phyloP scores from a whole-genome alignment of 768 basidiomycete genomes.

The Mycena floridula region DNA sequence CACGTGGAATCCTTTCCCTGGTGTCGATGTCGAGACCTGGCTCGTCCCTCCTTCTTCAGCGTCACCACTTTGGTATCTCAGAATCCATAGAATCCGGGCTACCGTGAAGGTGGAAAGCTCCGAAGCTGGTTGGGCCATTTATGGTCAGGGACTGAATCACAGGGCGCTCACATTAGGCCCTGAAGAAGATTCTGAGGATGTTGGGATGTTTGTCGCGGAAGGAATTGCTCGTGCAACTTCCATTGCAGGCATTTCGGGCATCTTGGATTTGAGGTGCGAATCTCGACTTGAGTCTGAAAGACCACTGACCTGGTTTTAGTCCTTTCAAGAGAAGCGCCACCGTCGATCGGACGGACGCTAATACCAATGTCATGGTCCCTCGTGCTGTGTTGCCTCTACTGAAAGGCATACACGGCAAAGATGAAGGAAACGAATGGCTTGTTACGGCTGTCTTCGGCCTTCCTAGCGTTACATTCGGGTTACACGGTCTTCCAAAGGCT shows the following conservation, averaged over 20 bases:
- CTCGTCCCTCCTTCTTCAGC: slow-evolving; percentile 55
- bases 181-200: background rate
- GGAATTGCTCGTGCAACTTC: slow-evolving; percentile 48
- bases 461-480: slow-evolving; percentile 27
- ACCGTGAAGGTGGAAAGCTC: slow-evolving; percentile 48
- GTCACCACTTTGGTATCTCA: slow-evolving; percentile 62
- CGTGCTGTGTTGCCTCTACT: slow-evolving; percentile 66
- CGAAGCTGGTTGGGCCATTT: slow-evolving; percentile 68
- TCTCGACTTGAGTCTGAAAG: slow-evolving; percentile 16
- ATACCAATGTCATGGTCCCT: slow-evolving; percentile 64
- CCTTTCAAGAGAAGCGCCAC: slow-evolving; percentile 23
- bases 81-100: slow-evolving; percentile 57
- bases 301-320: slow-evolving; percentile 1
- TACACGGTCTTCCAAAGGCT: too few relatives aligned
- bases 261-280: slow-evolving; percentile 57
- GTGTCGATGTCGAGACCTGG: slow-evolving; percentile 71
- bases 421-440: slow-evolving; percentile 45
- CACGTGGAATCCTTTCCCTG: slow-evolving; percentile 73
- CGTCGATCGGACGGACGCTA: slow-evolving; percentile 64
- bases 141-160: slow-evolving; percentile 58
- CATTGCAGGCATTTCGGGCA: slow-evolving; percentile 55
- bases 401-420: slow-evolving; percentile 36
- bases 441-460: slow-evolving; percentile 63
- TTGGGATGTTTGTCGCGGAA: slow-evolving; percentile 15
- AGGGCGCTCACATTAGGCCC: slow-evolving; percentile 27